These are phyloP conservation scores for Aquilaria yunnanensis DNA, from an alignment of 345 rosid species.

Conservation along the genomic window DNA sequence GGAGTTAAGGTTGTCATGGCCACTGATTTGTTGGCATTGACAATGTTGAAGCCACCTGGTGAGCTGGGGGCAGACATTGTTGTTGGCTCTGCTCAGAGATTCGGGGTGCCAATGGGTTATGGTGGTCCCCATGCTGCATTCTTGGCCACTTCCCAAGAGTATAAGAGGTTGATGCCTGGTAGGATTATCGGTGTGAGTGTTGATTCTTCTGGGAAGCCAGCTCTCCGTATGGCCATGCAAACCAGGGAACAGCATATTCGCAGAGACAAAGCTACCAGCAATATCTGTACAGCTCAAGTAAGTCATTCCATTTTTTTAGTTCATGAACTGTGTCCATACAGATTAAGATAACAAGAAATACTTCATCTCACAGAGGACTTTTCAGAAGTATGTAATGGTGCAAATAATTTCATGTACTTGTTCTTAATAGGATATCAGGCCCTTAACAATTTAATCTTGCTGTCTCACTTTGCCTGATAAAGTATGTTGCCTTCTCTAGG, in stretches of 20 bases:
- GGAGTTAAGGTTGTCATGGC: slow-evolving; percentile 99
- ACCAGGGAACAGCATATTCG: slow-evolving; percentile 98
- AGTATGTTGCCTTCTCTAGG: slow-evolving; percentile 39
- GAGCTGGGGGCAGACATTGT: slow-evolving; percentile 93
- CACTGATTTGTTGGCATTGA: slow-evolving; percentile 85
- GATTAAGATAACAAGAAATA: neutral
- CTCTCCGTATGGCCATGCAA: slow-evolving; percentile 99
- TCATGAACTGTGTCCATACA: neutral
- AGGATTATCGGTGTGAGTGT: slow-evolving; percentile 93
- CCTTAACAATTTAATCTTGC: slow-evolving; percentile 4
- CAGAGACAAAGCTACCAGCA: slow-evolving; percentile 98
- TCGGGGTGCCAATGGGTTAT: slow-evolving; percentile 98
- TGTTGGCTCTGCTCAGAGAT: slow-evolving; percentile 95
- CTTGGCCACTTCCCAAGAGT: slow-evolving; percentile 96
- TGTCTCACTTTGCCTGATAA: slow-evolving; percentile 15
- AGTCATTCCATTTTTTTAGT: slow-evolving; percentile 17
- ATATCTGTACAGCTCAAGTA: slow-evolving; percentile 99
- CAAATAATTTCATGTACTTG: neutral
- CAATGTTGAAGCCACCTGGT: slow-evolving; percentile 94
- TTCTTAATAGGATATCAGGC: neutral
- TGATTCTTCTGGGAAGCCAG: slow-evolving; percentile 89
- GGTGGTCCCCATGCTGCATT: slow-evolving; percentile 99
- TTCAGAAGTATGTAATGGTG: neutral
- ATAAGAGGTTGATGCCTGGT: slow-evolving; percentile 98
- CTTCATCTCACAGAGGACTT: neutral